A percentile compares a stretch with the other conserved stretches of the same genome.
These are phyloP conservation scores for Leccinum angustisporum DNA, from an alignment of 1,284 basidiomycete genomes.

Conservation along the genomic window DNA sequence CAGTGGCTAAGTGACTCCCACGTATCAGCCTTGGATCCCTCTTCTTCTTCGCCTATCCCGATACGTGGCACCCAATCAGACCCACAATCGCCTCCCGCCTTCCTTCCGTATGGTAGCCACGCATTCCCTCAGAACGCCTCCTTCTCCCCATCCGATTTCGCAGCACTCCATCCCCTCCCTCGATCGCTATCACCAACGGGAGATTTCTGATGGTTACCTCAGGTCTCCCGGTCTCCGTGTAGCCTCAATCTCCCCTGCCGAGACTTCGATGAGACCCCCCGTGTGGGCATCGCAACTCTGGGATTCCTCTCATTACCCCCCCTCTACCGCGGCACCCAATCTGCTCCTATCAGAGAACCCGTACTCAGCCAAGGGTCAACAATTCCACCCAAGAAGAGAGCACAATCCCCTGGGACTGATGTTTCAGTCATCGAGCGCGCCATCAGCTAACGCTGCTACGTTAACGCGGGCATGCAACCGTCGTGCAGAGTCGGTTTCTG, in stretches of 20 bases:
- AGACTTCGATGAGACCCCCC: slow-evolving; percentile 53
- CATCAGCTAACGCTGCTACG: slow-evolving; percentile 45
- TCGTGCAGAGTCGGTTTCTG: slow-evolving; percentile 61
- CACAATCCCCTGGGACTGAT: slow-evolving; percentile 55
- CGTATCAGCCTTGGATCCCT: slow-evolving; percentile 37
- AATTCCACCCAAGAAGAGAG: slow-evolving; percentile 39
- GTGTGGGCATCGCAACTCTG: slow-evolving; percentile 65
- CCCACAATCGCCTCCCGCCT: slow-evolving; percentile 42
- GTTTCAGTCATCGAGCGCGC: slow-evolving; percentile 77
- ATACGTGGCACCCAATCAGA: slow-evolving; percentile 48
- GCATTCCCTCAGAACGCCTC: slow-evolving; percentile 48
- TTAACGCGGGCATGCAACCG: slow-evolving; percentile 59
- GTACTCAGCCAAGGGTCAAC: slow-evolving; percentile 32
- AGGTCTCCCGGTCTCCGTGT: slow-evolving; percentile 39
- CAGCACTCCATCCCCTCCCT: slow-evolving; percentile 58
- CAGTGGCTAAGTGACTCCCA: slow-evolving; percentile 63
- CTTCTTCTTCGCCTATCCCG: slow-evolving; percentile 61
- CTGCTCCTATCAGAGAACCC: slow-evolving; percentile 45
- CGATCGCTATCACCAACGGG: slow-evolving; percentile 54
- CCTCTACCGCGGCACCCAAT: slow-evolving; percentile 39
- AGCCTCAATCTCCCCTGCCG: slow-evolving; percentile 56
- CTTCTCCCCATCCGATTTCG: slow-evolving; percentile 59
- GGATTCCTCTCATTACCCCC: slow-evolving; percentile 40
- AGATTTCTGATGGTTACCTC: slow-evolving; percentile 45
- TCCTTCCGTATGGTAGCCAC: slow-evolving; percentile 42